Base-by-base conservation (phyloP, 495 filamentous ascomycete species). In the Tuber borchii region DNA sequence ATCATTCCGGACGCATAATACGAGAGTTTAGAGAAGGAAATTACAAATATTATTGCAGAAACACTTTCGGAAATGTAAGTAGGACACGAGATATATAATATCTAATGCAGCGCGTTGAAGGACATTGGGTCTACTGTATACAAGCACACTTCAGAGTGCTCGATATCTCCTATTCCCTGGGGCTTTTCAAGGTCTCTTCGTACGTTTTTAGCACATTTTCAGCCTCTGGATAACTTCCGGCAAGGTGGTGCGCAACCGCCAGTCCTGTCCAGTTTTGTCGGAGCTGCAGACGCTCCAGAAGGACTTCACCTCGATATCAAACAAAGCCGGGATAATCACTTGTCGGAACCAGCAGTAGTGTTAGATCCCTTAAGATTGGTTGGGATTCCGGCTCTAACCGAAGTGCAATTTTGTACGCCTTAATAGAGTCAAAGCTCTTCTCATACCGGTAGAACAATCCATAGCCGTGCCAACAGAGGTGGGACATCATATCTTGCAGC, bases 381-480 rank as follows among this genome's bases (percentile, higher is more conserved):
- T 89, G 88, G 2, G 93, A 97, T 22, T 97, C 94, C 40, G 96
- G 95, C 81, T 99, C 95, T 69, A 97, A 88, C 84, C 89, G 90
- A 80, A 99, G 85, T 12, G 95, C 95, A 83, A 94, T 96, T 80
- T 94, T 94, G 86, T 99, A 99, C 69, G 95, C 95, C 86, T 97
- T 98, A 86, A 97, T 97, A 9, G 96, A 94, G 85, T 98, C 95
- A 76, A 94, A 97, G 86, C 98, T 97, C 88, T 98, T 98, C 80
- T 90, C 89, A 40, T 93, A 90, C 43, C 95, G 90, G 84, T 94
- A 97, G 56, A 99, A 88, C 75, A 99, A 85, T n/a, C 95, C 95
- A 81, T 98, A 98, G 51, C 98, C 96, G 84, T 99, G 95, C 95
- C 95, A 99, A 86, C 94, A 97, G 79, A 98, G 93, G 84, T 98